phyloP scores from a whole-genome alignment of 768 basidiomycete species.

The Tricholoma saponaceum region DNA sequence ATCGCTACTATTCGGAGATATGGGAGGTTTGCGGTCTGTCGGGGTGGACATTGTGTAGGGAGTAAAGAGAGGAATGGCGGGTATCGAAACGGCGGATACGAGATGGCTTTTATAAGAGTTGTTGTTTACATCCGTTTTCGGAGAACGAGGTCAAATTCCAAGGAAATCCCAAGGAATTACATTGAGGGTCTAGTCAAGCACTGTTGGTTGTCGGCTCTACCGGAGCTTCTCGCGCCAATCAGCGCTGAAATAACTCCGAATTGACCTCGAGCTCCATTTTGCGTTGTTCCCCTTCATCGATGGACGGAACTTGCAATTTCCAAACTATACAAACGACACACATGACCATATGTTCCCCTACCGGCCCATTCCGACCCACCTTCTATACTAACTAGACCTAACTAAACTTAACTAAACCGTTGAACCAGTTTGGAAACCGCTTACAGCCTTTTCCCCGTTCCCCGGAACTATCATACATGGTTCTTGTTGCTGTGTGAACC shows the following conservation, averaged over 20 bases:
- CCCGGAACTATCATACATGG: background rate
- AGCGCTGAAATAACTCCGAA: background rate
- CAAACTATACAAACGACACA: background rate
- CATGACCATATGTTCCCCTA: no score
- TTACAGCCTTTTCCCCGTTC: background rate
- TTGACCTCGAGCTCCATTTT: background rate
- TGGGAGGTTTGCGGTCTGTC: slow-evolving; percentile 6
- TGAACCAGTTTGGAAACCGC: background rate
- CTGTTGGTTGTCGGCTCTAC: background rate
- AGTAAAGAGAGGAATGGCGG: background rate
- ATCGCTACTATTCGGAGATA: slow-evolving; percentile 37
- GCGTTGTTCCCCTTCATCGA: background rate
- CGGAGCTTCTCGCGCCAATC: background rate
- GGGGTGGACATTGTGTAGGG: slow-evolving; percentile 16
- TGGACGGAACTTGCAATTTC: background rate
- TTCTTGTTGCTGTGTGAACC: background rate
- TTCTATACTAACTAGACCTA: no score
- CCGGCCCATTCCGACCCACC: background rate
- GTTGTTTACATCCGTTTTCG: slow-evolving; percentile 1
- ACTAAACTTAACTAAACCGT: no score
- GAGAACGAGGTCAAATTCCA: background rate
- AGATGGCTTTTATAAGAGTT: background rate
- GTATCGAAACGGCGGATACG: background rate
- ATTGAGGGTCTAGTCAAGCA: background rate
- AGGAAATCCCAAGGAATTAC: background rate